Base-by-base conservation (phyloP, 2,329 filamentous ascomycete genomes). In the Microsporum canis region DNA sequence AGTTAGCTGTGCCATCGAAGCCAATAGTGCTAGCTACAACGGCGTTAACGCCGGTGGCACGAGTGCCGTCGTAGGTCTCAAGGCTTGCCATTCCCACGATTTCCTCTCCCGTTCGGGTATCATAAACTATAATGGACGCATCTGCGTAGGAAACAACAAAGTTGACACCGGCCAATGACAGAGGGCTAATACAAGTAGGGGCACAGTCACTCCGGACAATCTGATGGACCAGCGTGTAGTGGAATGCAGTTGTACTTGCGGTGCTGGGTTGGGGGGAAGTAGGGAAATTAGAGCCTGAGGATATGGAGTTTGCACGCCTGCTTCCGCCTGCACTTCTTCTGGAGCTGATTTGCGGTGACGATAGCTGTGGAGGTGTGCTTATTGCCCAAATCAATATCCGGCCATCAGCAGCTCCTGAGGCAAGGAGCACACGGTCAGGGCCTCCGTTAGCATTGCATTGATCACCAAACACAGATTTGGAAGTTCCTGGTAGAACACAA, bases 121-220 rank as follows among this genome's bases (percentile, higher is more conserved):
- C 91, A 72, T 92, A 99, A 17, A 97, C 87, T 14, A 97, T 78
- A 59, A 96, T 89, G 1, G 89, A 86, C 1, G 92, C 90, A 73
- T 99, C 91, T 0, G 88, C 84, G 73, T 95, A 99, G 23, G 89
- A 89, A 1, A 96, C 94, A 0, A 96, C 90, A 73, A 99, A 97
- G 3, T 86, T 88, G 68, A 95, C 88, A 1, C 94, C 92, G 1
- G 83, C 84, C 14, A 84, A 78, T 51, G 89, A 89, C n/a, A 97
- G 79, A 0, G 92, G 87, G n/a, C 88, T 88, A 69, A 99, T 97
- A 70, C 88, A 94, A 0, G 94, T 97, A 4, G 94, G 92, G 49
- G 88, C 91, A 55, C 80, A 83, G 57, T 88, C 85, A 1, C 83
- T 73, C 60, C 90, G 84, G 57, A 84, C 79, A 62, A 99, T 95